Conservation (phyloP, 805 yeast species). For the Hanseniaspora valbyensis region DNA sequence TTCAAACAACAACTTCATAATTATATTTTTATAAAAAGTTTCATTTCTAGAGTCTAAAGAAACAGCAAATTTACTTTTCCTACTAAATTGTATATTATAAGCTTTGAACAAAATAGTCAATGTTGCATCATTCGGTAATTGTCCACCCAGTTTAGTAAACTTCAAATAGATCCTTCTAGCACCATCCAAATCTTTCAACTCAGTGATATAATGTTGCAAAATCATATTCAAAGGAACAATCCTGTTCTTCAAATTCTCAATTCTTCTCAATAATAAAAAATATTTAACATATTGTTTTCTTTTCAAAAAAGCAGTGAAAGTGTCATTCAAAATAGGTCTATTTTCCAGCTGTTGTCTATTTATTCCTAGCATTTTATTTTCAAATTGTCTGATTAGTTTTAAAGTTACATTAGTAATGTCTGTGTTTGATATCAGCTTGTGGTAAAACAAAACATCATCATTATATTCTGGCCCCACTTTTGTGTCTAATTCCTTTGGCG, state of each 20-base stretch:
- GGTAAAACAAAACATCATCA: conserved; percentile 1
- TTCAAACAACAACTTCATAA: background rate
- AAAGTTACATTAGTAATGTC: conserved; percentile 1
- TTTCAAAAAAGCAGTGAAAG: background rate
- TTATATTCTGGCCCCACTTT: background rate
- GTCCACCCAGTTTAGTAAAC: background rate
- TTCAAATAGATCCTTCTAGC: conserved; percentile 1
- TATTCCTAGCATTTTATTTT: conserved; percentile 11
- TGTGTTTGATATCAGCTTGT: conserved; percentile 8
- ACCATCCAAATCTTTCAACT: background rate
- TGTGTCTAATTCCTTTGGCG: background rate
- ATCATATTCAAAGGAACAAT: conserved; percentile 1
- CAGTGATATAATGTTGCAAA: conserved; percentile 1
- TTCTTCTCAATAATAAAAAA: background rate
- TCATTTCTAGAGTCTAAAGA: background rate
- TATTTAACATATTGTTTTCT: conserved; percentile 9
- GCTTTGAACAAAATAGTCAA: conserved; percentile 2
- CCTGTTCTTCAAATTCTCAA: background rate
- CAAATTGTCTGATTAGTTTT: background rate
- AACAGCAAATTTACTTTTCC: background rate
- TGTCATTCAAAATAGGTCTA: background rate
- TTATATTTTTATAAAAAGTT: background rate
- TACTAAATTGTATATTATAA: background rate
- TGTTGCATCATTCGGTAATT: conserved; percentile 1
- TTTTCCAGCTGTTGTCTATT: background rate